A percentile compares a stretch with the other conserved stretches of the same genome.
Conservation (phyloP, 306 rosid genomes). For the Styphnolobium japonicum region DNA sequence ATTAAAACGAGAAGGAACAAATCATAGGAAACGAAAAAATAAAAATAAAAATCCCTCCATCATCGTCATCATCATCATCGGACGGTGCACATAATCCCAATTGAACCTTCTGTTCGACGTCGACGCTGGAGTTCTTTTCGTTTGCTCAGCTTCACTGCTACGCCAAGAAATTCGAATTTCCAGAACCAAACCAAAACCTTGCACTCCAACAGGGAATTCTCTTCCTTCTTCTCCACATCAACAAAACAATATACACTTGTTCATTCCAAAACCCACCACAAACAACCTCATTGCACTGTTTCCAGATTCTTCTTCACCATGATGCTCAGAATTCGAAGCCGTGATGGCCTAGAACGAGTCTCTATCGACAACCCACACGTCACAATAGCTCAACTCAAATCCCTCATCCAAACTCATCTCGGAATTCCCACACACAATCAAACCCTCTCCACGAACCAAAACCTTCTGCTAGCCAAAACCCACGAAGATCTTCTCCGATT, state of each 20-base stretch:
- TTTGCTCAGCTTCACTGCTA: not conserved
- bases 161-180: constrained; percentile 20
- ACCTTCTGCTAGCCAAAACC: constrained; percentile 67
- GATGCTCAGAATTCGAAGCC: constrained; percentile 94
- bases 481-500: constrained; percentile 61
- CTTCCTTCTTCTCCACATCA: not conserved
- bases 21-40: no score
- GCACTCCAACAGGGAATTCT: not conserved
- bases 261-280: no score
- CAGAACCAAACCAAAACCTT: not conserved
- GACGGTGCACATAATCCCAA: no score
- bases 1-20: no score
- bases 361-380: constrained; percentile 54
- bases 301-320: constrained; percentile 37
- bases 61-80: no score
- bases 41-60: no score
- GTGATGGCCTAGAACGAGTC: constrained; percentile 89
- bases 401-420: constrained; percentile 58
- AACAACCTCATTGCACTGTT: no score
- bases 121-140: not conserved
- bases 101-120: no score
- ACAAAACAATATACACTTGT: no score
- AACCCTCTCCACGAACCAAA: constrained; percentile 81
- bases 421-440: constrained; percentile 68
- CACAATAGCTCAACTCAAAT: constrained; percentile 63